Evolutionary conservation across 129 eudicot genomes (phyloP).

Genomic region (Cynara cardunculus): DNA sequence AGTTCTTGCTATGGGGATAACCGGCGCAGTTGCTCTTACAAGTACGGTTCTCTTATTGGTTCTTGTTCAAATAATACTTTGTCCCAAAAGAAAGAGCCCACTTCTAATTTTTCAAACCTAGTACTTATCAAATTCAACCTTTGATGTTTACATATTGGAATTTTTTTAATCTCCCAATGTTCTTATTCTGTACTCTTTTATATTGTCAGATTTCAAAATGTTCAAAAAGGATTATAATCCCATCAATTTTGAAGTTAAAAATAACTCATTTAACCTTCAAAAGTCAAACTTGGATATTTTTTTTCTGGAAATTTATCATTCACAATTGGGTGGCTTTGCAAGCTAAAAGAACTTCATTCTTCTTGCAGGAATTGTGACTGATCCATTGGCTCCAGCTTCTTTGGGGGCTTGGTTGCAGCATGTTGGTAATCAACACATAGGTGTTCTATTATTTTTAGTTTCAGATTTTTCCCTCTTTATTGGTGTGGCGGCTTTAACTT

Average conservation of each 20-base stretch:
- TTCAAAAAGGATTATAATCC: not conserved
- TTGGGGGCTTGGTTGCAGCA: conserved; percentile 85
- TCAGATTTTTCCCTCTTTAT: conserved; percentile 68
- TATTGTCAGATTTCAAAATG: not conserved
- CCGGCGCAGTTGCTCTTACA: conserved; percentile 73
- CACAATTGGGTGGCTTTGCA: not conserved
- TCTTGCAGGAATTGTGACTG: conserved; percentile 70
- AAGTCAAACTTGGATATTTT: not conserved
- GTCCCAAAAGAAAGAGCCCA: not conserved
- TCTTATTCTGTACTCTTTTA: not conserved
- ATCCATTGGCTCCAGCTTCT: conserved; percentile 84
- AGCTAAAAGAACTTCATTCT: not conserved
- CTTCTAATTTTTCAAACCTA: not conserved
- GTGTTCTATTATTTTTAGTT: conserved; percentile 64
- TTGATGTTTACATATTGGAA: not conserved
- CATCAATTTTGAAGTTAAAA: not conserved
- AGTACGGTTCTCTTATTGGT: conserved; percentile 38
- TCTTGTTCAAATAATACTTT: not conserved
- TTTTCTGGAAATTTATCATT: not conserved
- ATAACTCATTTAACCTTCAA: not conserved
- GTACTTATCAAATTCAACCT: not conserved
- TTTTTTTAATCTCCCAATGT: not conserved
- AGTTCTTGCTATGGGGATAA: conserved; percentile 74
- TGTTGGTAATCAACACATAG: conserved; percentile 72
- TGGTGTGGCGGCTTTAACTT: conserved; percentile 79